Evolutionary conservation across 2,329 filamentous ascomycete species (phyloP).

Genomic region (Cordyceps militaris): DNA sequence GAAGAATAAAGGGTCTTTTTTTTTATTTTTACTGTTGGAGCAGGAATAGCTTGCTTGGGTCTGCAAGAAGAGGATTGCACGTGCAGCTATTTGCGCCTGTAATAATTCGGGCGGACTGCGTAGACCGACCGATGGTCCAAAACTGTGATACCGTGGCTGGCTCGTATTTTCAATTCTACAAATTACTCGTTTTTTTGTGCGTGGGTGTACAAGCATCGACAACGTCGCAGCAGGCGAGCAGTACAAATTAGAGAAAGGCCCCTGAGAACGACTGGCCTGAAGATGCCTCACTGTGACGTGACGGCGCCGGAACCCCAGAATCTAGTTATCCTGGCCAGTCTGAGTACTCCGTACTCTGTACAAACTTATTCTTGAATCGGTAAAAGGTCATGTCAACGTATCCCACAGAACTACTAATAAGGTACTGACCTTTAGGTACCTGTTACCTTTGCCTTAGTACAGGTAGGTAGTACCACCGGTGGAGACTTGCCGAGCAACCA

Average conservation of each 20-base stretch:
- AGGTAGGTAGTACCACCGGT: too few species aligned
- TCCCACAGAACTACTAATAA: too few species aligned
- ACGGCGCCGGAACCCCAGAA: background rate
- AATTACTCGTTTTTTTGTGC: too few species aligned
- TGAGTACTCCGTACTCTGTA: too few species aligned
- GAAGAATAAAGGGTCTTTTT: background rate
- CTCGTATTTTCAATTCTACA: slow-evolving; percentile 11
- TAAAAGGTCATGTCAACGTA: too few species aligned
- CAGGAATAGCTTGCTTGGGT: background rate
- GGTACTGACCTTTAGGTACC: too few species aligned
- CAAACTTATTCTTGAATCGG: too few species aligned
- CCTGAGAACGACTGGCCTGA: background rate
- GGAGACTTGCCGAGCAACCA: too few species aligned
- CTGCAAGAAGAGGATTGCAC: background rate
- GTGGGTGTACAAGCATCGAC: background rate
- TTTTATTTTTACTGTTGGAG: background rate
- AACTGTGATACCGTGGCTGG: background rate
- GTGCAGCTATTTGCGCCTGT: too few species aligned
- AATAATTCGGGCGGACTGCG: too few species aligned
- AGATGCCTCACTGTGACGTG: background rate
- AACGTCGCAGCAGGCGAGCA: background rate
- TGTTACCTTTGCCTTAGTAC: background rate
- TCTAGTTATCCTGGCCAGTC: background rate
- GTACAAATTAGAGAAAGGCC: background rate
- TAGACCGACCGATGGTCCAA: too few species aligned